These are phyloP conservation scores for Chionographis japonica DNA, from an alignment of 106 monocot genomes.

Conservation along the genomic window DNA sequence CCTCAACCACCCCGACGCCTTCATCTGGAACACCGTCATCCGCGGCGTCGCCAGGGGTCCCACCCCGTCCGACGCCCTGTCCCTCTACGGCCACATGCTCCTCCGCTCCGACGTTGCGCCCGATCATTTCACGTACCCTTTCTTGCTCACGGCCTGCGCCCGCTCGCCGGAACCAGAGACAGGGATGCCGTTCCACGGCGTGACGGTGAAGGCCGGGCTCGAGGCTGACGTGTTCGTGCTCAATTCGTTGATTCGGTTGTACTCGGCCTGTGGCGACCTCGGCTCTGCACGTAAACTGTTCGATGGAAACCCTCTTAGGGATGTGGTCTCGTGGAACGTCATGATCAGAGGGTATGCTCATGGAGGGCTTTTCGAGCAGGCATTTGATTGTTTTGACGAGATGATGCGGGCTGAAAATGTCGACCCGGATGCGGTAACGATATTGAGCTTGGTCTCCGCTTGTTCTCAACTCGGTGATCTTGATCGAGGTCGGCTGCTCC, in stretches of 20 bases:
- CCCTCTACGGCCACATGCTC: conserved; percentile 9
- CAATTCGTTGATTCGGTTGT: conserved; percentile 31
- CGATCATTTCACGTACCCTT: conserved; percentile 25
- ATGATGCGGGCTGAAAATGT: conserved; percentile 11
- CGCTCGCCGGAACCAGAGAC: background rate
- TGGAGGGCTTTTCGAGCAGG: conserved; percentile 6
- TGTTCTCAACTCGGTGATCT: conserved; percentile 22
- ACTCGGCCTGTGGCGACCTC: conserved; percentile 9
- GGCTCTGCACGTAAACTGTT: conserved; percentile 25
- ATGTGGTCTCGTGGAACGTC: conserved; percentile 25
- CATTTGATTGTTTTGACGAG: conserved; percentile 16
- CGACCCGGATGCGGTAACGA: conserved; percentile 19
- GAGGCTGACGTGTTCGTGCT: conserved; percentile 18
- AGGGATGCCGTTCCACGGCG: conserved; percentile 17
- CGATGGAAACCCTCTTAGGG: conserved; percentile 14
- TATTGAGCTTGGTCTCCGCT: conserved; percentile 21
- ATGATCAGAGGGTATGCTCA: conserved; percentile 24
- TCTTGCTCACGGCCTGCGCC: conserved; percentile 30
- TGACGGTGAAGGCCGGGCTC: conserved; percentile 11
- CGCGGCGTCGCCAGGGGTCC: conserved; percentile 18
- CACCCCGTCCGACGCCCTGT: conserved; percentile 10
- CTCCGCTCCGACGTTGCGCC: conserved; percentile 10
- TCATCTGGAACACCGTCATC: conserved; percentile 27
- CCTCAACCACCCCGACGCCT: conserved; percentile 13
- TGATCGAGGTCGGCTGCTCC: conserved; percentile 11